Evolutionary conservation across 805 yeast species (phyloP), one percentile per base, ranked within the genome.

Genomic region (Cyberlindnera euphorbiae): DNA sequence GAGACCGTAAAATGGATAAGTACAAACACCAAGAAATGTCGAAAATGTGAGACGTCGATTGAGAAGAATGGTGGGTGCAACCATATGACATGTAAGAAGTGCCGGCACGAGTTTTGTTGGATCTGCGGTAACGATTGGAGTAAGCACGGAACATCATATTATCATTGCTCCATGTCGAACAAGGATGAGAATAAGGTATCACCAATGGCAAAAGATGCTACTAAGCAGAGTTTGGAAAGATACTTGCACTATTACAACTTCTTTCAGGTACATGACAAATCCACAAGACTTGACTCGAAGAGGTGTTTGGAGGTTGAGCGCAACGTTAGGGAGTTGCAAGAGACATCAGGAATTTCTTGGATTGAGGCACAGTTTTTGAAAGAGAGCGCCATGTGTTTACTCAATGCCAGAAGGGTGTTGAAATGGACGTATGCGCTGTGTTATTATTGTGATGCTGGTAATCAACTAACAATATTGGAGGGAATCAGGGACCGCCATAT

Each of bases 51-150:
- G 8, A 65, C 87, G 1, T 66, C 77, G 19, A 93, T 90, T 44
- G 97, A 93, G 55, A 88, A 90, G 52, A 83, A 83, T 55, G 97
- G 97, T 16, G 98, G 98, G 0, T 93, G 98, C 62, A 90, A 90
- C 60, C 98, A 93, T 61, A 90, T 93, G 96, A 72, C 78, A 1
- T 93, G 98, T 58, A 66, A 74, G 4, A 79, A 77, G 40, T 93
- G 98, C 58, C 54, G 58, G 10, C 61, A 75, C 56, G 85, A 89
- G 55, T 93, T 88, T 55, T 93, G 98, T 59, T 93, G 98, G 98
- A 77, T 89, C 26, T 93, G 98, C 59, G 56, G 75, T 43, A 79
- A 79, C 4, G 72, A 66, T 23, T 90, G 98, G 98, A 51, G 56
- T 1, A 61, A 60, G 12, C 97, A 90, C 61, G 77, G 77, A 4